Evolutionary conservation across 2,329 filamentous ascomycete genomes (phyloP).

Genomic region (Furcasterigmium sp.): DNA sequence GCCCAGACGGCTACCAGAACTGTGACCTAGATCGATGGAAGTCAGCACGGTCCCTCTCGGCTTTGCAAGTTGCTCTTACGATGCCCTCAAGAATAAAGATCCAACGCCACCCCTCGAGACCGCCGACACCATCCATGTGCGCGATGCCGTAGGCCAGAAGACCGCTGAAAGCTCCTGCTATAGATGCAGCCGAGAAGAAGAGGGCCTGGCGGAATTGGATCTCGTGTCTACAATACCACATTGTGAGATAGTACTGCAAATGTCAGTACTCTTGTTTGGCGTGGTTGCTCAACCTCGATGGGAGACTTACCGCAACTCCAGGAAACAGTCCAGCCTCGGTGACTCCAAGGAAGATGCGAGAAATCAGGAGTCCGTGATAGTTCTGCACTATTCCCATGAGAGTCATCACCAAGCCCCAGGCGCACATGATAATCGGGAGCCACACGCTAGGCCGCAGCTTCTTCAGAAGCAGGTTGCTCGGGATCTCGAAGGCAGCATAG

Average conservation of each 20-base stretch:
- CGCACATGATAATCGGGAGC: slow-evolving; percentile 68
- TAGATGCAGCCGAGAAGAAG: slow-evolving; percentile 77
- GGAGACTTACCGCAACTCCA: slow-evolving; percentile 45
- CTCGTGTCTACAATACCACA: slow-evolving; percentile 55
- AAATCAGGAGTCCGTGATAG: slow-evolving; percentile 39
- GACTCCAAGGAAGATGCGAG: slow-evolving; percentile 57
- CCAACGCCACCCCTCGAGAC: slow-evolving; percentile 57
- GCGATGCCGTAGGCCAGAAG: slow-evolving; percentile 65
- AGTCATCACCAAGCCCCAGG: slow-evolving; percentile 45
- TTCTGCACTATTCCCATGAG: slow-evolving; percentile 44
- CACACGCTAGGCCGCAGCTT: slow-evolving; percentile 68
- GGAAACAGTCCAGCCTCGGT: slow-evolving; percentile 63
- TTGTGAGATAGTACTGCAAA: slow-evolving; percentile 25
- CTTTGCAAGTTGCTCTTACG: slow-evolving; percentile 16
- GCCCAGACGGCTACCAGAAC: slow-evolving; percentile 60
- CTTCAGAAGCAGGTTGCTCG: slow-evolving; percentile 77
- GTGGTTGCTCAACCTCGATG: background rate
- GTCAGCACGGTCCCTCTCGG: too few relatives aligned
- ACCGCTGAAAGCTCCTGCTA: slow-evolving; percentile 74
- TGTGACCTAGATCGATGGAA: too few relatives aligned
- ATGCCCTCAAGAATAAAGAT: slow-evolving; percentile 68
- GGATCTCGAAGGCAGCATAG: slow-evolving; percentile 69
- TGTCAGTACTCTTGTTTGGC: too few relatives aligned
- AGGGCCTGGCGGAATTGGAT: slow-evolving; percentile 56
- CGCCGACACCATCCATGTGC: slow-evolving; percentile 62